Evolutionary conservation across 257 asterid species (phyloP).

Genomic region (Linaria vulgaris): DNA sequence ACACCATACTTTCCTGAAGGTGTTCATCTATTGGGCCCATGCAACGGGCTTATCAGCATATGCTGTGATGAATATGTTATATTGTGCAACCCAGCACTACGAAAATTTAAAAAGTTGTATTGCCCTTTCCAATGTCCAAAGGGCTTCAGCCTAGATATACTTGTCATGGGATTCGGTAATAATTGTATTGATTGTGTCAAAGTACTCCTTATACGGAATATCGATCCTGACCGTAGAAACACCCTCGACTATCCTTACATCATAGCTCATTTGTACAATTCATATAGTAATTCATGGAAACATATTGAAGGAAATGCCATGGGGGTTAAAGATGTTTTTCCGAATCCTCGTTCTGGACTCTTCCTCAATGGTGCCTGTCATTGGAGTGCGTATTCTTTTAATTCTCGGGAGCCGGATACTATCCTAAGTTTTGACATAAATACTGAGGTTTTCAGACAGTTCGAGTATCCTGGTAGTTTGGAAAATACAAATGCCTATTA

Average conservation of each 20-base stretch:
- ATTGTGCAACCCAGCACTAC: conserved; percentile 11
- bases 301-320: neutral
- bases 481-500: no score
- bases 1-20: no score
- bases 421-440: neutral
- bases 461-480: neutral
- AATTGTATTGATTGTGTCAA: conserved; percentile 1
- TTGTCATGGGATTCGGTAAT: conserved; percentile 16
- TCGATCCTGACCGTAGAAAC: neutral
- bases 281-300: conserved; percentile 12
- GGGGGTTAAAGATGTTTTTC: no score
- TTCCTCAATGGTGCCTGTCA: conserved; percentile 11
- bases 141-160: neutral
- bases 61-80: neutral
- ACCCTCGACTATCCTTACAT: neutral
- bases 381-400: neutral
- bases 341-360: neutral
- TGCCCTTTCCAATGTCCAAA: neutral
- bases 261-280: conserved; percentile 1
- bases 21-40: neutral
- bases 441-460: neutral
- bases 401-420: neutral
- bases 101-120: neutral
- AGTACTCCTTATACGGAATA: no score
- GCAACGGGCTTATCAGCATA: conserved; percentile 5